Conservation (phyloP, 202 grass and related monocot genomes). For the Dendrocalamus latiflorus region DNA sequence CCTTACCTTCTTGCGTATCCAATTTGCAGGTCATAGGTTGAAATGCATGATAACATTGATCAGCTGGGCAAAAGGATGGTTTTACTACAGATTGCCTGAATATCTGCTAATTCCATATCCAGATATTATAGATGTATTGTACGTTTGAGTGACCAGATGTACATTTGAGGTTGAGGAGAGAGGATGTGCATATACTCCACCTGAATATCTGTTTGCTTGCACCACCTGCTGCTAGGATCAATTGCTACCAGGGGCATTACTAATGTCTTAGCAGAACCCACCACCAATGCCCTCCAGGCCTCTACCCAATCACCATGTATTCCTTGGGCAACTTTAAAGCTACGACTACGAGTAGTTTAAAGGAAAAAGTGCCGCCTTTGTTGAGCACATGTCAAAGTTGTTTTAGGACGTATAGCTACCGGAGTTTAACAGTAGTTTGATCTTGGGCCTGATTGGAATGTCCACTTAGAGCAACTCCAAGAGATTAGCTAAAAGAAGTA, state of each 20-base stretch:
- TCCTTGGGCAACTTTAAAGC: background rate
- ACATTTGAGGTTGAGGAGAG: background rate
- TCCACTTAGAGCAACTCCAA: no score
- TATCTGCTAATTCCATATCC: background rate
- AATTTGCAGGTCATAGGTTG: conserved; percentile 29
- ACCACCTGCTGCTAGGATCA: background rate
- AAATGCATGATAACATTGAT: background rate
- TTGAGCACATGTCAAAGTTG: background rate
- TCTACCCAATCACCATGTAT: no score
- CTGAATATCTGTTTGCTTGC: background rate
- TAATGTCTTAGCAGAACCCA: background rate
- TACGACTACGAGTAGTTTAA: background rate
- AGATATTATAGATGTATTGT: background rate
- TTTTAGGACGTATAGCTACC: background rate
- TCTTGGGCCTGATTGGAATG: background rate
- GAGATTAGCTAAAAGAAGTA: no score
- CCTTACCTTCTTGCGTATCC: background rate
- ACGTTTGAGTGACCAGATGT: background rate
- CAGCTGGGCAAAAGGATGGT: background rate
- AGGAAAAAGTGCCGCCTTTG: background rate
- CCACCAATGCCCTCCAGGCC: background rate
- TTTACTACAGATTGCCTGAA: background rate
- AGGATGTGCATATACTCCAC: background rate
- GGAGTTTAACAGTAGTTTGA: background rate
- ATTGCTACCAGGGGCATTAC: background rate